phyloP scores from a whole-genome alignment of 1,284 basidiomycete genomes.

The Filobasidium uniguttulatum region DNA sequence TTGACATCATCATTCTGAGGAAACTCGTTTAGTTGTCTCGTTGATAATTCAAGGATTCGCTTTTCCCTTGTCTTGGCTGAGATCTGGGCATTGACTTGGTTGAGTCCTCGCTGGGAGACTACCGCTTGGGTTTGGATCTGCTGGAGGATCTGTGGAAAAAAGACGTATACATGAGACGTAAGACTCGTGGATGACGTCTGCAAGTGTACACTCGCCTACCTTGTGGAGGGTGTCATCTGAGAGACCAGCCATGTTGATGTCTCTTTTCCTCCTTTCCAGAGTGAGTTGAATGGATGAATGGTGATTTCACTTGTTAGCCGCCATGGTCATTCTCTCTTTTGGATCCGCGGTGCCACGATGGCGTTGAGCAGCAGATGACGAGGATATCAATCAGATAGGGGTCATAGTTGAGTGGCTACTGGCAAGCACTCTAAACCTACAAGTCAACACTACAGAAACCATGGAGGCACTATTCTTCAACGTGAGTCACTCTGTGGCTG shows the following conservation, averaged over 20 bases:
- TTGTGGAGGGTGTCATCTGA: conserved; percentile 76
- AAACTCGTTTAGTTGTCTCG: conserved; percentile 27
- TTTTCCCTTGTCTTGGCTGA: conserved; percentile 9
- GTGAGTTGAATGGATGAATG: too few relatives aligned
- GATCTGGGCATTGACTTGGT: conserved; percentile 21
- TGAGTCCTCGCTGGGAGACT: conserved; percentile 61
- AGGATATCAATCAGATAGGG: too few relatives aligned
- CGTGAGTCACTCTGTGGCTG: conserved; percentile 40
- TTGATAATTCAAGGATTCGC: conserved; percentile 12
- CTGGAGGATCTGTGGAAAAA: conserved; percentile 53
- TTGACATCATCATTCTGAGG: conserved; percentile 47
- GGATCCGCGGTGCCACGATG: too few relatives aligned
- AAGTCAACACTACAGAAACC: conserved; percentile 2
- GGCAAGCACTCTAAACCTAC: too few relatives aligned
- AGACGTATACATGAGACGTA: neutral
- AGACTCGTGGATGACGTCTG: neutral
- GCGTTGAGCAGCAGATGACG: too few relatives aligned
- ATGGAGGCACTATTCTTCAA: conserved; percentile 85
- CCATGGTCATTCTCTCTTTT: too few relatives aligned
- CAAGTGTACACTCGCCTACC: conserved; percentile 40
- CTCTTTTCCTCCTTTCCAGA: too few relatives aligned
- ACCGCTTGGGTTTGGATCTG: conserved; percentile 71
- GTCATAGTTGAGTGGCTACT: too few relatives aligned
- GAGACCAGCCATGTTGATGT: conserved; percentile 57
- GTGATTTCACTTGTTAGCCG: too few relatives aligned